phyloP scores from a whole-genome alignment of 192 early-diverging fungal species.

The Umbelopsis vinacea region DNA sequence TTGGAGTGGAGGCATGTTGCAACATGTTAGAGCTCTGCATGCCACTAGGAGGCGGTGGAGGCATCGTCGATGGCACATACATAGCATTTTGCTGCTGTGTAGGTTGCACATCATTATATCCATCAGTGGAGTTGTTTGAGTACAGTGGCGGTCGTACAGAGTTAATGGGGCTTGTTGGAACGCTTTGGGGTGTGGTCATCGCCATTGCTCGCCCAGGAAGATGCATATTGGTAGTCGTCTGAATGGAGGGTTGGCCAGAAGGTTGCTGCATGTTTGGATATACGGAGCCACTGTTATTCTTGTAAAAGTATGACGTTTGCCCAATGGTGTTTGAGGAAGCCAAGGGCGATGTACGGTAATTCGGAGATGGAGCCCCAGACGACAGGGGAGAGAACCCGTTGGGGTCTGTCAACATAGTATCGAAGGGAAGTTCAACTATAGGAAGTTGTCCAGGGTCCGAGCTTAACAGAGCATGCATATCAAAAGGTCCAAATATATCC shows the following conservation, averaged over 20 bases:
- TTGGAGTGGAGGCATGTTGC: not conserved
- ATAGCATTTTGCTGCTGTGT: conserved; percentile 6
- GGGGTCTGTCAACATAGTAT: conserved; percentile 12
- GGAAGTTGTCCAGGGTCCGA: conserved; percentile 27
- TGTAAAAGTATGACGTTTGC: conserved; percentile 21
- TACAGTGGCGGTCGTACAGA: conserved; percentile 15
- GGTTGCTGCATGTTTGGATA: conserved; percentile 12
- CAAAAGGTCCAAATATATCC: conserved; percentile 39
- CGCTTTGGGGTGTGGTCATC: not conserved
- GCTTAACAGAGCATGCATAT: conserved; percentile 35
- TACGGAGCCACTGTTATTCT: not conserved
- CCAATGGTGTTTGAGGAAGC: not conserved
- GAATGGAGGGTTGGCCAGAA: conserved; percentile 3
- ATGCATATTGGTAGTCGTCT: not conserved
- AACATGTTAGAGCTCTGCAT: not conserved
- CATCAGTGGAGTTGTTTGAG: not conserved
- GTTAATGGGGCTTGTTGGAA: not conserved
- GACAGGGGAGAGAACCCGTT: conserved; percentile 5
- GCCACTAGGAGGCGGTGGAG: conserved; percentile 9
- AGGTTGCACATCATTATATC: not conserved
- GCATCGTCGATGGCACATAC: conserved; percentile 18
- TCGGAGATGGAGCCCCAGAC: conserved; percentile 14
- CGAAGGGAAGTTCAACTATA: conserved; percentile 6
- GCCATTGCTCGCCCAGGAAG: not conserved
- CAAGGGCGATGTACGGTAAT: conserved; percentile 6